Evolutionary conservation across 225 moss, liverwort and hornwort genomes (phyloP).

Genomic region (Ulota crispa): DNA sequence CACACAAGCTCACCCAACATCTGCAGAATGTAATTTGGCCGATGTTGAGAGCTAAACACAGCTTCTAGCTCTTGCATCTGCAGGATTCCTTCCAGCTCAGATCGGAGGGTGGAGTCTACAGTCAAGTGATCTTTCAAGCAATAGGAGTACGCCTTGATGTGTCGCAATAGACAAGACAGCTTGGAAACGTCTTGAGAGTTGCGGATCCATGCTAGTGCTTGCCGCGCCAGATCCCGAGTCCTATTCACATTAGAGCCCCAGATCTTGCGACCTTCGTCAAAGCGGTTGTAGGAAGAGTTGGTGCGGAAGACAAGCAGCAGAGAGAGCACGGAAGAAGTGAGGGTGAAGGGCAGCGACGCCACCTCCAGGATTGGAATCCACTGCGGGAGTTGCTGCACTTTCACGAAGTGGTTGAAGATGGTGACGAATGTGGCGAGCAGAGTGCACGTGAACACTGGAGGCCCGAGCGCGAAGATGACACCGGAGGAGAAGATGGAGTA

Average conservation of each 20-base stretch:
- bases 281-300: conserved; percentile 36
- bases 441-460: conserved; percentile 64
- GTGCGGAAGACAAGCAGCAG: conserved; percentile 40
- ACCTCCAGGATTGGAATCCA: conserved; percentile 46
- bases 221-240: conserved; percentile 18
- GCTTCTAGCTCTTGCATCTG: background rate
- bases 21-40: conserved; percentile 16
- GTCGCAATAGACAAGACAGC: conserved; percentile 16
- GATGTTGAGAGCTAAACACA: conserved; percentile 2
- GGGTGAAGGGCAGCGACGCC: conserved; percentile 49
- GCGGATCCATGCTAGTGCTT: conserved; percentile 19
- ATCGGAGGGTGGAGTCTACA: background rate
- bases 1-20: conserved; percentile 13
- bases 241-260: conserved; percentile 35
- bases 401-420: conserved; percentile 53
- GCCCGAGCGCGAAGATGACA: conserved; percentile 58
- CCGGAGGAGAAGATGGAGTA: conserved; percentile 55
- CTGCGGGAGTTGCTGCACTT: conserved; percentile 31
- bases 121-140: conserved; percentile 24
- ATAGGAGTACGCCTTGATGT: conserved; percentile 20
- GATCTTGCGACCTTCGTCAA: conserved; percentile 30
- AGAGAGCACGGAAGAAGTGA: conserved; percentile 26
- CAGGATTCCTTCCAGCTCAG: background rate
- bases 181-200: conserved; percentile 3
- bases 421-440: conserved; percentile 55